A percentile compares a stretch with the other conserved stretches of the same genome.
Evolutionary conservation across 2,329 filamentous ascomycete genomes (phyloP).

Genomic region (Paramyrothecium roridum): DNA sequence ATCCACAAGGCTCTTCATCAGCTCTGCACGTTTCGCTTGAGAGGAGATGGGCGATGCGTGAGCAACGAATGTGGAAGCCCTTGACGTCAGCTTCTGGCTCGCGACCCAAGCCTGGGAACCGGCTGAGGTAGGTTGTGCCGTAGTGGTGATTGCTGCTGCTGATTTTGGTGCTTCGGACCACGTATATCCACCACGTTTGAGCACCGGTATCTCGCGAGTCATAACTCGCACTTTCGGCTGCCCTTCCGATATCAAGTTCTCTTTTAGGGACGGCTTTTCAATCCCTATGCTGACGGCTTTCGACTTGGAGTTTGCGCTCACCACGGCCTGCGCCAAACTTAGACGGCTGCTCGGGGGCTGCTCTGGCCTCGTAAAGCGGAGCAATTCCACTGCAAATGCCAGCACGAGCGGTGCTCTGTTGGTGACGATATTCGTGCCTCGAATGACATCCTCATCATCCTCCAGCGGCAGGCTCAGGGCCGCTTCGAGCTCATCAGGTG

Average conservation of each 20-base stretch:
- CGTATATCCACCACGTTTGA: slow-evolving; percentile 74
- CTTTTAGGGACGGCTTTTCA: slow-evolving; percentile 60
- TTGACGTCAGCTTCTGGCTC: slow-evolving; percentile 49
- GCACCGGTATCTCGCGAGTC: slow-evolving; percentile 69
- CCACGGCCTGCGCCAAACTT: slow-evolving; percentile 79
- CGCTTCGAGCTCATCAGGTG: slow-evolving; percentile 58
- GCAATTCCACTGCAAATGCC: slow-evolving; percentile 70
- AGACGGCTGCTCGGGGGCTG: slow-evolving; percentile 82
- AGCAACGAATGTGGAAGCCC: slow-evolving; percentile 55
- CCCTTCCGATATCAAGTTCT: slow-evolving; percentile 70
- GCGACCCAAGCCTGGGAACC: slow-evolving; percentile 41
- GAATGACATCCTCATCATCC: slow-evolving; percentile 57
- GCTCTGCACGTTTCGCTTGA: slow-evolving; percentile 36
- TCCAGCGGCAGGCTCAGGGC: slow-evolving; percentile 58
- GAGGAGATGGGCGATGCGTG: slow-evolving; percentile 37
- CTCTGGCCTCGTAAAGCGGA: slow-evolving; percentile 80
- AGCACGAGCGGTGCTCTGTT: slow-evolving; percentile 81
- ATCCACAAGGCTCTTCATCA: slow-evolving; percentile 45
- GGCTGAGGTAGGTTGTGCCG: slow-evolving; percentile 10
- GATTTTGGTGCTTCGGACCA: slow-evolving; percentile 22
- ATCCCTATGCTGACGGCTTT: slow-evolving; percentile 76
- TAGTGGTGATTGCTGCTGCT: slow-evolving; percentile 9
- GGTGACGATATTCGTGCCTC: slow-evolving; percentile 58
- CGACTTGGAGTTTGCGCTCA: slow-evolving; percentile 74
- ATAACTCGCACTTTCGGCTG: slow-evolving; percentile 72